Evolutionary conservation across 257 asterid genomes (phyloP), one percentile per base, ranked within the genome.

Genomic region (Solanum virginianum): DNA sequence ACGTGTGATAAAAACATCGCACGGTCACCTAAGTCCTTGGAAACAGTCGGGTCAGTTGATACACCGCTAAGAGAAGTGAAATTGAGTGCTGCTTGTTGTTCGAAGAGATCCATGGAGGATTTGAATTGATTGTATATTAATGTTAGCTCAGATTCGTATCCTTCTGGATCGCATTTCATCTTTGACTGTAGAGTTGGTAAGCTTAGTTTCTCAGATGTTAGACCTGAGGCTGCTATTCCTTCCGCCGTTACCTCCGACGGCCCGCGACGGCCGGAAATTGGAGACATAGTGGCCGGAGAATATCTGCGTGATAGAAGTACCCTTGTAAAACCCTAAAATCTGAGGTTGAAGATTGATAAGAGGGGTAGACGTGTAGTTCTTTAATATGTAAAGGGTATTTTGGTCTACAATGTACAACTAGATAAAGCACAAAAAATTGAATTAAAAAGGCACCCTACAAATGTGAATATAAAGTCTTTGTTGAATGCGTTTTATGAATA

Each of bases 91-190:
- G 98, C 94, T 88, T 96, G 98, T 81, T 93, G 94, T 89, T 91
- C 90, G 74, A 95, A 96, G 32, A 94, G 94, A 79, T 94, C 98
- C n/a, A 95, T 89, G 12, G 95, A 93, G 0, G 98, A 92, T 85
- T 93, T 92, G 89, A 95, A 96, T 86, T 95, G 98, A 54, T 80
- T 88, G 92, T 94, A 94, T 15, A 96, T 83, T 29, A 93, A 87
- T 13, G 22, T 74, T 32, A 96, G 89, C 89, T 95, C 99, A 57
- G 94, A 81, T 4, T 65, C 87, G 70, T 95, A 96, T n/a, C 98
- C 98, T 86, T 95, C 98, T 9, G 98, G 98, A 86, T 96, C 98
- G 62, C 85, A 49, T 89, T 96, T 96, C 97, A 96, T 96, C 32
- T 91, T 95, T 69, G 97, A 91, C 54, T 94, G 99, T 5, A 95